Evolutionary conservation across 129 eudicot genomes (phyloP).

Genomic region (Tagetes erecta): DNA sequence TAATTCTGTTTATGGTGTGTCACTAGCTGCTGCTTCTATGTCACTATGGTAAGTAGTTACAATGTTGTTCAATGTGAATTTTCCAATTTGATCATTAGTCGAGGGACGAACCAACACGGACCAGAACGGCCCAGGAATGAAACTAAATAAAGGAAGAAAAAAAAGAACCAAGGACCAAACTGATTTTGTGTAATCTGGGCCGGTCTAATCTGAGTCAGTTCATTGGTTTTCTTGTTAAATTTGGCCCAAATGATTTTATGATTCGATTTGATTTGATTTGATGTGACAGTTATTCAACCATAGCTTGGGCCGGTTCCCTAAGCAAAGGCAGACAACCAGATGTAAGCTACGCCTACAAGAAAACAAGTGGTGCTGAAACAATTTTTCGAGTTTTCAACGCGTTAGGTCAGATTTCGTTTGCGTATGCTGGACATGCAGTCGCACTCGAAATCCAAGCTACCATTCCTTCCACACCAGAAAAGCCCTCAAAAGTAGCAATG

Average conservation of each 20-base stretch:
- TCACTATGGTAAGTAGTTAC: conserved; percentile 56
- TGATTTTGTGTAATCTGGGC: too few species aligned
- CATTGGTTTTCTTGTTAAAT: too few species aligned
- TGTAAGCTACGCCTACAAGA: conserved; percentile 73
- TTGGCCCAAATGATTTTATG: neutral
- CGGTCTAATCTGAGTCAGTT: too few species aligned
- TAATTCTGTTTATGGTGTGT: conserved; percentile 78
- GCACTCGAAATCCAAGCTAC: conserved; percentile 93
- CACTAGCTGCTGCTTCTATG: conserved; percentile 94
- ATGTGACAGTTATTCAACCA: conserved; percentile 76
- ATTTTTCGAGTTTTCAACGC: conserved; percentile 79
- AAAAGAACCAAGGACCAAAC: too few species aligned
- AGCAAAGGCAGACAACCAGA: conserved; percentile 58
- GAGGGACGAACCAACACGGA: too few species aligned
- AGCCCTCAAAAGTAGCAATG: conserved; percentile 79
- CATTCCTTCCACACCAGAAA: conserved; percentile 84
- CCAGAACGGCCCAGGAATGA: too few species aligned
- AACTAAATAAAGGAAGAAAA: too few species aligned
- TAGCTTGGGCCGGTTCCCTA: conserved; percentile 93
- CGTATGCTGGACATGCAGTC: conserved; percentile 93
- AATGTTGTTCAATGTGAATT: too few species aligned
- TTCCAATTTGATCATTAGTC: too few species aligned
- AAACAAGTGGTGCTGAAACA: conserved; percentile 56
- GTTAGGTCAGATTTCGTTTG: conserved; percentile 79
- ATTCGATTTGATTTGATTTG: neutral